Evolutionary conservation across 495 filamentous ascomycete genomes (phyloP).

Genomic region (Penicillium macrosclerotiorum): DNA sequence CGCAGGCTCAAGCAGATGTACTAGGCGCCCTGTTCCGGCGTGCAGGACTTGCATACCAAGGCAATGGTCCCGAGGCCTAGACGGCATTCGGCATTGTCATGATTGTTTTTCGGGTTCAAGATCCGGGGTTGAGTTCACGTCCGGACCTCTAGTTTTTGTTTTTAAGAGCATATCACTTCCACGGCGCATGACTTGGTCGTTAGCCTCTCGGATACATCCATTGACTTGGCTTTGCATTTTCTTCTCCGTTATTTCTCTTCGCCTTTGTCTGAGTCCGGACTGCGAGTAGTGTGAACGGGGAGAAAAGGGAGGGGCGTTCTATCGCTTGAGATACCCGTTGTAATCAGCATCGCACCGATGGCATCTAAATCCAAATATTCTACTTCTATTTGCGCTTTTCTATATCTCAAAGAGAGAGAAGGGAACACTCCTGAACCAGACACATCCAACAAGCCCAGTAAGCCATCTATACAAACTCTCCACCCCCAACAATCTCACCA

Average conservation of each 20-base stretch:
- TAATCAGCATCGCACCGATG: background rate
- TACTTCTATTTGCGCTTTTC: background rate
- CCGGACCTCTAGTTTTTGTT: too few relatives aligned
- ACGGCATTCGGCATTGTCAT: background rate
- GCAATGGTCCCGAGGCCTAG: slow-evolving; percentile 17
- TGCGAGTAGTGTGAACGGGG: too few relatives aligned
- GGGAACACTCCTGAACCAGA: background rate
- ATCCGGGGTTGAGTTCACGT: too few relatives aligned
- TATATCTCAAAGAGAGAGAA: background rate
- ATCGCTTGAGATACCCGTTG: slow-evolving; percentile 34
- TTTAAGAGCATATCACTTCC: slow-evolving; percentile 2
- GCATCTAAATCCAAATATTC: slow-evolving; percentile 1
- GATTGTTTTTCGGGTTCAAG: too few relatives aligned
- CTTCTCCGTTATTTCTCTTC: too few relatives aligned
- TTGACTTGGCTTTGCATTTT: too few relatives aligned
- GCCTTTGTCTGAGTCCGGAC: background rate
- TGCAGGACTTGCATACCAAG: slow-evolving; percentile 39
- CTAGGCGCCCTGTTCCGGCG: slow-evolving; percentile 43
- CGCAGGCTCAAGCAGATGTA: slow-evolving; percentile 30
- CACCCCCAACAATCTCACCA: slow-evolving; percentile 41
- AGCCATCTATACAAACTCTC: background rate
- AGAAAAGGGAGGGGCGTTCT: slow-evolving; percentile 13
- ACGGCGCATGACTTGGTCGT: slow-evolving; percentile 16
- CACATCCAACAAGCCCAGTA: background rate
- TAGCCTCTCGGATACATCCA: slow-evolving; percentile 6